Base-by-base conservation (phyloP, 1,139 yeast genomes). In the Geotrichum siamense region DNA sequence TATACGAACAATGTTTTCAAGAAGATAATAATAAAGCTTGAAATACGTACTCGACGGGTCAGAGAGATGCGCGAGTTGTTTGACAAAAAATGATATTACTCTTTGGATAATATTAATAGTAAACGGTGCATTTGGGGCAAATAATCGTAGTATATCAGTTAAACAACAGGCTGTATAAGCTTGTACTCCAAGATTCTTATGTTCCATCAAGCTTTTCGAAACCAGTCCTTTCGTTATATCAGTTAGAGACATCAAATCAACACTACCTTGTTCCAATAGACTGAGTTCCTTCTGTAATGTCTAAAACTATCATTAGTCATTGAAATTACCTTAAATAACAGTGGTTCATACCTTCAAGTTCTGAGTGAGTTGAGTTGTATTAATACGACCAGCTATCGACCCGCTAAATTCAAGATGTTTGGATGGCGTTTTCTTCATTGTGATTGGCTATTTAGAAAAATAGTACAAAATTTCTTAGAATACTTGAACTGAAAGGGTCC, bases 111-210 rank as follows among this genome's bases (percentile, higher is more conserved):
- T 81, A 1, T 65, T 53, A 28, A 78, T 78, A 1, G 84, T 77
- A 61, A 74, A 87, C 5, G 97, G 96, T 3, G 96, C 95, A 61
- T 87, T 85, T 0, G 96, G 96, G 0, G 96, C 96, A 58, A 72
- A 81, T 9, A 87, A 63, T 48, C 95, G 71, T 35, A 89, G 63
- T 12, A 89, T 68, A 59, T 87, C 95, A 2, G 89, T 73, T 9
- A 87, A 54, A 50, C 93, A 79, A 56, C 94, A 82, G 15, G 93
- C 79, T 2, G 75, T 74, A 49, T 71, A 76, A 0, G 89, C 79
- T 53, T 79, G 82, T 2, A 87, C 79, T 2, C 94, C 94, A 2
- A 63, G 53, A 55, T 85, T 86, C 43, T 76, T 67, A 56, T 82
- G 82, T 32, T 66, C 69, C 8, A 83, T 52, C 17, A 85, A 64